Base-by-base conservation (phyloP, 2,329 filamentous ascomycete species). In the Didymella segeticola region DNA sequence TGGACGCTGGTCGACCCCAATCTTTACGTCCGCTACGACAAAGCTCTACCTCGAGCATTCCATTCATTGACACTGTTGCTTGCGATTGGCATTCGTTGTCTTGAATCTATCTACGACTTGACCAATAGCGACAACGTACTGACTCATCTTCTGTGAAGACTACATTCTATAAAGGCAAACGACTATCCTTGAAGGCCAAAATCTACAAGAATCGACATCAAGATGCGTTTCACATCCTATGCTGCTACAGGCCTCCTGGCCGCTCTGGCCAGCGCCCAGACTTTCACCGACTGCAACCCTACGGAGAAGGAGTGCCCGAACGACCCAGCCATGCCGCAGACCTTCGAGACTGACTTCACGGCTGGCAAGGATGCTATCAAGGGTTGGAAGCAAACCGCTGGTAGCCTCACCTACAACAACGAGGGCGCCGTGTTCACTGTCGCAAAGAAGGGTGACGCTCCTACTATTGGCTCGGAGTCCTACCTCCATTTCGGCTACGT, bases 401-500 rank as follows among this genome's bases (percentile, higher is more conserved):
- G 71, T n/a, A 72, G 72, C 53, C 78, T 82, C 43, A 80, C 76
- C 43, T 78, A 78, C 54, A 66, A 55, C 26, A 42, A 70, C 8
- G 71, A 77, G 17, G 82, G 81, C 20, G 80, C 79, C 37, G 73
- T 78, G n/a, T 83, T 84, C 68, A 77, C 70, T 31, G 79, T 84
- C 59, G 70, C 67, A 38, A 79, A 78, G 58, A 73, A 75, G 26
- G 76, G 74, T 12, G 75, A 83, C 55, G 79, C 82, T 2, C 82
- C 82, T 1, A 96, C 91, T 1, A 83, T 96, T 57, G 83, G 87
- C 60, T 87, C 89, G 39, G 86, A 86, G 64, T 93, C 92, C 73
- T 95, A 91, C 78, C 89, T 96, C 75, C 92, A 96, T 80, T 93
- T 89, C 62, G 91, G 91, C 47, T 85, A 87, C 56, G 86, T 91